These are phyloP conservation scores for Thuidium tamariscinum DNA, from an alignment of 225 moss, liverwort and hornwort species.

Conservation along the genomic window DNA sequence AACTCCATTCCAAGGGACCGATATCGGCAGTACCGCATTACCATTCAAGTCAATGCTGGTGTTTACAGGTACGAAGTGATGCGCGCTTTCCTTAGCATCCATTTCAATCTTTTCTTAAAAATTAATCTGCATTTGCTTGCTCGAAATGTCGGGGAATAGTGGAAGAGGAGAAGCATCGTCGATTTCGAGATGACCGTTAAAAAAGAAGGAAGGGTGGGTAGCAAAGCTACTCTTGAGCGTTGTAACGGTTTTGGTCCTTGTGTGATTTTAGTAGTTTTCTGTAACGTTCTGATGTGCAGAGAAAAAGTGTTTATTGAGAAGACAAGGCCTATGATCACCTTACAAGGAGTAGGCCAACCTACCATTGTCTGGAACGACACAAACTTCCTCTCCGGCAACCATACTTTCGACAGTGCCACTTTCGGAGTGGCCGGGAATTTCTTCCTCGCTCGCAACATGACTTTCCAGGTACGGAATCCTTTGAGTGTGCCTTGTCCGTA, in stretches of 20 bases:
- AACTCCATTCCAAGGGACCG: slow-evolving; percentile 14
- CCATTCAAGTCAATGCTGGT: slow-evolving; percentile 30
- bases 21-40: slow-evolving; percentile 30
- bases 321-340: slow-evolving; percentile 25
- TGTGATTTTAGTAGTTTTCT: not conserved
- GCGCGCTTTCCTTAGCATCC: not conserved
- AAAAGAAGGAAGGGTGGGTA: not conserved
- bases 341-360: slow-evolving; percentile 34
- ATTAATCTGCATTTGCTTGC: not conserved
- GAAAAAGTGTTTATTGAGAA: slow-evolving; percentile 34
- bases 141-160: not conserved
- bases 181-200: not conserved
- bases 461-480: slow-evolving; percentile 16
- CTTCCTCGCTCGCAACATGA: slow-evolving; percentile 27
- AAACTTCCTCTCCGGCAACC: slow-evolving; percentile 17
- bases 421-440: slow-evolving; percentile 31
- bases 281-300: not conserved
- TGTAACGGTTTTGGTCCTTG: not conserved
- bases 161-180: not conserved
- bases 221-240: not conserved
- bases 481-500: not conserved
- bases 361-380: slow-evolving; percentile 37
- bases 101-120: not conserved
- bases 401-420: slow-evolving; percentile 47
- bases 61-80: not conserved